Evolutionary conservation across 768 basidiomycete species (phyloP), one percentile per base, ranked within the genome.

Genomic region (Lentinula edodes): DNA sequence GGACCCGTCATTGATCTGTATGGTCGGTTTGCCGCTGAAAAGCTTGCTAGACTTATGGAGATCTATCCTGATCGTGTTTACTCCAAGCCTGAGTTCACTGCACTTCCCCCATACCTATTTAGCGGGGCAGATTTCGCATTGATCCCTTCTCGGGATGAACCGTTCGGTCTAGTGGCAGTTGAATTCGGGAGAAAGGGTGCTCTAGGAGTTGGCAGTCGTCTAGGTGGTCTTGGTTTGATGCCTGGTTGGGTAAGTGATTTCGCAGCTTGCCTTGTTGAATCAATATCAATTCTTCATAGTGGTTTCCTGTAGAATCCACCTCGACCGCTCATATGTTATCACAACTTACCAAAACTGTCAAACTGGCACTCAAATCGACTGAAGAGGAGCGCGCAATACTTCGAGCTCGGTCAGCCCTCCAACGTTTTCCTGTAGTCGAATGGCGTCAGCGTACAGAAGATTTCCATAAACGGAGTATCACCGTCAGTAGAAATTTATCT

Each of bases 111-210:
- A 0, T 97, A 91, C 73, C 75, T 97, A 61, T 97, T 97, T 79
- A 89, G 89, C 66, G 95, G 95, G 68, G 95, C 95, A 36, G 95
- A 97, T 72, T 97, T 97, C 64, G 95, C 95, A 39, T 76, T 97
- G 63, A 97, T 97, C 66, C 95, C 95, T 12, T 97, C 95, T 58
- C 90, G 95, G 74, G 95, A 97, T 70, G 95, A 97, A 69, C 95
- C 95, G 2, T 97, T 97, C 75, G 95, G 95, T 77, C 77, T 97
- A 51, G 94, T 96, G 39, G 94, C 95, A 57, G 95, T 97, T 66
- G 95, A 96, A 72, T 97, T 97, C 74, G 95, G 95, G 73, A 80
- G 95, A 66, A 97, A 97, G 74, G 95, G 95, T 80, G 95, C 95
- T 61, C 84, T 97, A 58, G 95, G 95, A 78, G 95, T 97, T 65